phyloP scores from a whole-genome alignment of 495 filamentous ascomycete genomes.

The Aspergillus steynii region DNA sequence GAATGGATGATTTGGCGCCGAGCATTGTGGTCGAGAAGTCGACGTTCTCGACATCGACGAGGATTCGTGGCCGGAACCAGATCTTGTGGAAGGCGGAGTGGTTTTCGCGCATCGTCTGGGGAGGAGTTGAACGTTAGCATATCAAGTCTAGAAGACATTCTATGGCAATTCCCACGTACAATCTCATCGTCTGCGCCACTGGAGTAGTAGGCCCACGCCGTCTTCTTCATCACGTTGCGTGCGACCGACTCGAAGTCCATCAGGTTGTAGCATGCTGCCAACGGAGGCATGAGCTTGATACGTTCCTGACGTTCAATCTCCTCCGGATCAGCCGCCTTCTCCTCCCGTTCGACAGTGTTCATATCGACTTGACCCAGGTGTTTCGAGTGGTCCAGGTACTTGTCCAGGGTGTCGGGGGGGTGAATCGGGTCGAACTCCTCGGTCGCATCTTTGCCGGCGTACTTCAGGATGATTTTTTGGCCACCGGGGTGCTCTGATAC shows the following conservation, averaged over 20 bases:
- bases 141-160: not conserved
- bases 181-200: conserved; percentile 97
- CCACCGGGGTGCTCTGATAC: conserved; percentile 77
- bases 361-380: conserved; percentile 93
- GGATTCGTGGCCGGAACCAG: conserved; percentile 88
- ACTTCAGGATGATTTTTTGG: conserved; percentile 77
- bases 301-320: conserved; percentile 75
- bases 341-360: conserved; percentile 73
- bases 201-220: conserved; percentile 95
- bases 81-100: conserved; percentile 95
- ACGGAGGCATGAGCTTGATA: conserved; percentile 72
- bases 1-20: conserved; percentile 74
- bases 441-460: conserved; percentile 83
- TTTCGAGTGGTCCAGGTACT: conserved; percentile 80
- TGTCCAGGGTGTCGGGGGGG: conserved; percentile 74
- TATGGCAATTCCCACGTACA: conserved; percentile 49
- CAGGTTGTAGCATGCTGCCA: conserved; percentile 91
- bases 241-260: conserved; percentile 95
- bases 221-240: conserved; percentile 85
- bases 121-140: conserved; percentile 3
- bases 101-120: conserved; percentile 94
- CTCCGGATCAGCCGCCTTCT: conserved; percentile 70
- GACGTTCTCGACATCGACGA: conserved; percentile 84
- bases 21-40: conserved; percentile 90
- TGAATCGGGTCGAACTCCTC: conserved; percentile 92